phyloP scores from a whole-genome alignment of 2,329 filamentous ascomycete species.

The Boeremia lycopersici region DNA sequence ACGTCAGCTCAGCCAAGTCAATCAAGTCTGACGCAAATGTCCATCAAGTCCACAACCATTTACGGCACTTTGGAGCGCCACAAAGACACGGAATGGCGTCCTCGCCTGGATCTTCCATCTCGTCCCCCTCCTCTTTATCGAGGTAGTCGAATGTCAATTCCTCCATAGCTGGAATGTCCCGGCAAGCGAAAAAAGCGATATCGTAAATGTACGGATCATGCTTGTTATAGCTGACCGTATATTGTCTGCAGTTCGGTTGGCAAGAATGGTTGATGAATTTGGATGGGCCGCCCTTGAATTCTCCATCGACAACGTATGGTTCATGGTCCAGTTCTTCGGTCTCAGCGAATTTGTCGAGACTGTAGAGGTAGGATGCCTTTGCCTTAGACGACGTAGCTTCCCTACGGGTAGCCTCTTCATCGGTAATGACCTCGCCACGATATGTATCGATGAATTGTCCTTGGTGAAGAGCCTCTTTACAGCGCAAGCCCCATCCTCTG shows the following conservation, averaged over 20 bases:
- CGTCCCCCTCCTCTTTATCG: constrained; percentile 63
- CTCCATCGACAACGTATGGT: constrained; percentile 64
- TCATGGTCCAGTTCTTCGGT: constrained; percentile 57
- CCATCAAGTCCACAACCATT: constrained; percentile 65
- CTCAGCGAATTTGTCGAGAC: constrained; percentile 78
- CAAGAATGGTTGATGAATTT: constrained; percentile 86
- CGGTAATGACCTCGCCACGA: constrained; percentile 64
- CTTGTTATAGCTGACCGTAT: constrained; percentile 78
- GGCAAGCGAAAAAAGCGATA: constrained; percentile 74
- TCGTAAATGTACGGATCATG: constrained; percentile 77
- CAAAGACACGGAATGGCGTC: constrained; percentile 59
- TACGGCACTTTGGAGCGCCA: constrained; percentile 68
- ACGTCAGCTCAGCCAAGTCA: too few relatives aligned
- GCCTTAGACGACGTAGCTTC: constrained; percentile 61
- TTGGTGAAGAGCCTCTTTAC: constrained; percentile 65
- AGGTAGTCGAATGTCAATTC: constrained; percentile 84
- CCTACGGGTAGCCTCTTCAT: constrained; percentile 66
- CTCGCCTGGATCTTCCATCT: constrained; percentile 56
- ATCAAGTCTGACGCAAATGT: too few relatives aligned
- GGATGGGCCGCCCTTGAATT: constrained; percentile 77
- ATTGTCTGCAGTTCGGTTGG: constrained; percentile 78
- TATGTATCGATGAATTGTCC: constrained; percentile 85
- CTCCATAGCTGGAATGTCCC: constrained; percentile 67
- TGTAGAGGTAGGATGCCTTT: constrained; percentile 82
- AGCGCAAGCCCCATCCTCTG: constrained; percentile 80